Base-by-base conservation (phyloP, 139 green algal species). In the Volvox reticuliferus region DNA sequence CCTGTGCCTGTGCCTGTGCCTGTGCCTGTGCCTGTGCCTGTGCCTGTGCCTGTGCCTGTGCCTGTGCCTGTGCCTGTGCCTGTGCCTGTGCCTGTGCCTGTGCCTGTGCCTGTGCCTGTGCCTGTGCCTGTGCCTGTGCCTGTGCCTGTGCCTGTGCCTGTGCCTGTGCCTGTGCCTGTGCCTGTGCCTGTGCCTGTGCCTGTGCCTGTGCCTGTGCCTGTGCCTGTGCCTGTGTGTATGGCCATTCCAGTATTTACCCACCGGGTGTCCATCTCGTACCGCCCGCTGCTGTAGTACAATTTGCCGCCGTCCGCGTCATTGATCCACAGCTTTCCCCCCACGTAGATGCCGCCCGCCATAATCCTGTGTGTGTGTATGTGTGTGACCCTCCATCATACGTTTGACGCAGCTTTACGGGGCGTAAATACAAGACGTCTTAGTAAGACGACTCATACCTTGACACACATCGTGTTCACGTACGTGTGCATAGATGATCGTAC, bases 321-420 rank as follows among this genome's bases (percentile, higher is more conserved):
- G 50, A 88, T 16, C 92, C 89, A 90, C 71, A 94, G 79, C 37
- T 82, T 83, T 21, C 92, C 92, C 0, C 94, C 94, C 87, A 95
- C 94, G 80, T 96, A 96, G 78, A 96, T 88, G 88, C 91, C 93
- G 20, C 89, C 93, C 0, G 91, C 94, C 84, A 93, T 92, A n/a
- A 90, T 79, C 92, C 92, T 93, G 83, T 2, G 44, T 55, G 44
- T 55, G 44, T 55, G 44, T 55, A 55, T 55, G 44, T 55, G 44
- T 55, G 44, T 55, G 44, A 5, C 44, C 44, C 44, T 55, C n/a
- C n/a, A 55, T 55, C 9, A 55, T 14, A 9, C 44, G 9, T 55
- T 55, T 9, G 44, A 9, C 5, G 44, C 44, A 55, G 44, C 44
- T 55, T 55, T 55, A 55, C 44, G 5, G 44, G 44, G 44, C 44